Evolutionary conservation across 2,329 filamentous ascomycete species (phyloP), one percentile per base, ranked within the genome.

Genomic region (Celoporthe dispersa): DNA sequence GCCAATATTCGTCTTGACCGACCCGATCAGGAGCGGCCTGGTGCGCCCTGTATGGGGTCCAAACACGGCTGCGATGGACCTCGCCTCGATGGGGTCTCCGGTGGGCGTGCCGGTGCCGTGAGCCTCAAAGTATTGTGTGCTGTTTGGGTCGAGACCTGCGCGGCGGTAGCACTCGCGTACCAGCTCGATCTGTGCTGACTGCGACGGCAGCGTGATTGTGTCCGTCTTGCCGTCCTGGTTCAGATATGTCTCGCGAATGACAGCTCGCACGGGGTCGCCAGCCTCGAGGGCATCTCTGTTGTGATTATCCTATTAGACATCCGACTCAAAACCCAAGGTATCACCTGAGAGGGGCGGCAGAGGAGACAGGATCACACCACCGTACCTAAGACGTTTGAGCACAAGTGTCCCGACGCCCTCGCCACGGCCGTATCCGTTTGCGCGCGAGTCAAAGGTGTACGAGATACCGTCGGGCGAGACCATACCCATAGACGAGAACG

Each of bases 211-310:
- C 0, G 83, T 83, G 25, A 86, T 81, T 0, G 82, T 82, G 0
- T 61, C 16, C 0, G 78, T 79, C 0, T 70, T 74, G 0, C 85
- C 85, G 67, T 85, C 81, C 25, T 76, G 75, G 69, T 82, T 83
- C 25, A 76, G 78, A 2, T 82, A 85, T 4, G 82, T 85, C 19
- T 81, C 84, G 37, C 80, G 79, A 65, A 89, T 86, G 48, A 88
- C 79, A 16, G 84, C 84, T 53, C 83, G 80, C 69, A 88, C 85
- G 1, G 82, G 80, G 74, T 91, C 87, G 31, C 85, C 85, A 71
- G 82, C 64, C 3, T 12, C n/a, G 3, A 71, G 28, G 1, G 70
- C 70, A 7, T 65, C 33, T 7, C 35, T 2, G 11, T 5, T n/a
- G n/a, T n/a, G n/a, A n/a, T n/a, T n/a, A n/a, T n/a, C n/a, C n/a